Base-by-base conservation (phyloP, 2,329 filamentous ascomycete genomes). In the Nemania serpens region DNA sequence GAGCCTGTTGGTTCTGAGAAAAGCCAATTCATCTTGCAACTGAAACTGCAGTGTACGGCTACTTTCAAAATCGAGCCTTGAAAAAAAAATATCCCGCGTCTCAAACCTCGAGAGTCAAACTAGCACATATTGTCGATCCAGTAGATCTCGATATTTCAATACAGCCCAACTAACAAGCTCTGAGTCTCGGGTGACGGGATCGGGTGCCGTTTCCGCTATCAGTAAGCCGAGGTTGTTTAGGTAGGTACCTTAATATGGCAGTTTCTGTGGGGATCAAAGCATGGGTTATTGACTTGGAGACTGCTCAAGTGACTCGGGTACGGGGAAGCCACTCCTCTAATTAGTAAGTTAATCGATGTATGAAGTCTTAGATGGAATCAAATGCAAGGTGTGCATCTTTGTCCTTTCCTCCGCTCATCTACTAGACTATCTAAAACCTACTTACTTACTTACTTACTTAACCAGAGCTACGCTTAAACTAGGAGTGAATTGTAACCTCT, bases 141-240 rank as follows among this genome's bases (percentile, higher is more conserved):
- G 25, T 29, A 15, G 17, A 36, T 22, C 5, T 41, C 9, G 11
- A 41, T 13, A 37, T 1, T n/a, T 15, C 2, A 25, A 41, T 13
- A 43, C 11, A 18, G 20, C 5, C n/a, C 37, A 42, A 2, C 9
- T 6, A 20, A 36, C 5, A n/a, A 20, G 2, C n/a, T 39, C 5
- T 42, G 39, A 20, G 18, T 15, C 17, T 51, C 51, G 39, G 45
- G 12, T 46, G 20, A 37, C 46, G 46, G 51, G 17, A 29, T 46
- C 57, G 29, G 45, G 33, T 17, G 15, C 15, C 34, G 18, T 25
- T 29, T 47, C 36, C 34, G 17, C 25, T 29, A 33, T 18, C 20
- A 9, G 58, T 13, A 15, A 55, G 25, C 58, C 51, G 58, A 59
- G 58, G 57, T 45, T 39, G 29, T 54, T 7, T 17, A 25, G 25